Percentiles rank a stretch among this genome's conserved stretches.
These are phyloP conservation scores for Botrytis deweyae DNA, from an alignment of 2,329 filamentous ascomycete species.

Conservation along the genomic window DNA sequence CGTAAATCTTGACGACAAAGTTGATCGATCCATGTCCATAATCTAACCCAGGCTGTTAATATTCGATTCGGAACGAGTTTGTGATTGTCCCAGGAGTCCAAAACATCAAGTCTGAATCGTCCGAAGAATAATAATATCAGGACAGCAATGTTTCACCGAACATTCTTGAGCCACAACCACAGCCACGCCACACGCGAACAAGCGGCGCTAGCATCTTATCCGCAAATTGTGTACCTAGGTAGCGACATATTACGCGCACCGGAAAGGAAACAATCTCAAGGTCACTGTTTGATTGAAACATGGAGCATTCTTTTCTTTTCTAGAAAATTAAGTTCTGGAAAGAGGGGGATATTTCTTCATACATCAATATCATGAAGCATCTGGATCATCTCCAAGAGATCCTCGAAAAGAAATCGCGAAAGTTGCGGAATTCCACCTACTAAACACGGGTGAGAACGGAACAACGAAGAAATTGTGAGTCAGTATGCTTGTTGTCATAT, in stretches of 20 bases:
- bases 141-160: background rate
- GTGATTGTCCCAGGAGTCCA: background rate
- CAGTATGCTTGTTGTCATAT: background rate
- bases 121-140: background rate
- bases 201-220: background rate
- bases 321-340: background rate
- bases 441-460: background rate
- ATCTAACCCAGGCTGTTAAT: background rate
- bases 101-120: background rate
- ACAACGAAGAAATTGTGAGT: background rate
- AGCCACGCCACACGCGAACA: background rate
- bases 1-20: background rate
- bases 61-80: background rate
- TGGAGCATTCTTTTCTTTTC: background rate
- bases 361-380: background rate
- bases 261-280: background rate
- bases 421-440: background rate
- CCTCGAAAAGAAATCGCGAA: background rate
- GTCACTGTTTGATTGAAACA: no score
- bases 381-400: background rate
- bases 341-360: background rate
- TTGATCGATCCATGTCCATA: background rate
- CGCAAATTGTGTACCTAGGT: no score
- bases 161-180: background rate
- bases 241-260: background rate